Percentiles rank a stretch among this genome's conserved stretches.
Evolutionary conservation across 2,329 filamentous ascomycete genomes (phyloP).

Genomic region (Monilinia polystroma): DNA sequence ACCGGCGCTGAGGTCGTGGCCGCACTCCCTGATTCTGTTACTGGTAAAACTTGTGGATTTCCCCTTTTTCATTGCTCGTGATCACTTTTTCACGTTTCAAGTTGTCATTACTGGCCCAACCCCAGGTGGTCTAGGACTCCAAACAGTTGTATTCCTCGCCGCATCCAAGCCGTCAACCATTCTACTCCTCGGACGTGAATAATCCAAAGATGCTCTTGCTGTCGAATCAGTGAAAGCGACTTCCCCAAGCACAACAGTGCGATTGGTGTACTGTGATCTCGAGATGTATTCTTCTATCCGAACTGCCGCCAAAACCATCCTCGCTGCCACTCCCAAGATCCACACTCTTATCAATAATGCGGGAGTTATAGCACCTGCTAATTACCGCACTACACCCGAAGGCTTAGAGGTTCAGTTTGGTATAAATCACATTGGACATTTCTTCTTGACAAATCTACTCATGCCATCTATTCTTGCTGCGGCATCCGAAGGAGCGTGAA

Average conservation of each 20-base stretch:
- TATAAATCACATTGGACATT: conserved; percentile 53
- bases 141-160: conserved; percentile 27
- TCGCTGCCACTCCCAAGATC: conserved; percentile 40
- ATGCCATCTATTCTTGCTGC: conserved; percentile 45
- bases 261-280: conserved; percentile 38
- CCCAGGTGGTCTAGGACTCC: conserved; percentile 20
- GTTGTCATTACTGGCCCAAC: conserved; percentile 26
- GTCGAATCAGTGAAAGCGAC: conserved; percentile 20
- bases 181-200: conserved; percentile 24
- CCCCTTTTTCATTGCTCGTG: background rate
- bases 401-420: conserved; percentile 53
- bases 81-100: conserved; percentile 22
- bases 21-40: conserved; percentile 24
- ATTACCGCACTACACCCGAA: conserved; percentile 41
- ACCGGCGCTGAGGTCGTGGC: conserved; percentile 26
- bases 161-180: conserved; percentile 26
- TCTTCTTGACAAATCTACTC: conserved; percentile 52
- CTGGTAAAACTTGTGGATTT: conserved; percentile 26
- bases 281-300: conserved; percentile 44
- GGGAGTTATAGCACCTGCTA: conserved; percentile 29
- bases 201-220: conserved; percentile 12
- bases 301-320: conserved; percentile 42
- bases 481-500: conserved; percentile 12
- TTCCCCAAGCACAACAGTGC: conserved; percentile 21
- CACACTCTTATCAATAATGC: conserved; percentile 42